phyloP scores from a whole-genome alignment of 2,329 filamentous ascomycete species.

The Pseudogymnoascus sp. region DNA sequence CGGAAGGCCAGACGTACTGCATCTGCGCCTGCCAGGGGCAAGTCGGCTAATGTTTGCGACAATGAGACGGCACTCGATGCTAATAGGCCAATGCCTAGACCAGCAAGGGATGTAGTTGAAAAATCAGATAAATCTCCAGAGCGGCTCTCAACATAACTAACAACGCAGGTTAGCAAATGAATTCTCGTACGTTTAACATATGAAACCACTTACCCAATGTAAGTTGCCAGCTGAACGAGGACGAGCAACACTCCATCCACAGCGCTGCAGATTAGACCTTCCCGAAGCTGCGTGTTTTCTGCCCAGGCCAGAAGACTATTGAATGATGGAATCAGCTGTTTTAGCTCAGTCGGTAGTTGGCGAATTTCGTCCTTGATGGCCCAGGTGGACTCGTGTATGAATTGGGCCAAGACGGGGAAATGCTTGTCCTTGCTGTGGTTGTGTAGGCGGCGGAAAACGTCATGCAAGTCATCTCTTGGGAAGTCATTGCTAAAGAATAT shows the following conservation, averaged over 20 bases:
- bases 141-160: neutral
- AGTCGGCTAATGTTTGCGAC: neutral
- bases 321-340: neutral
- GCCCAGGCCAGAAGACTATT: neutral
- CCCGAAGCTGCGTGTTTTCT: neutral
- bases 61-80: neutral
- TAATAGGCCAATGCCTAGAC: neutral
- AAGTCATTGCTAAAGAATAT: neutral
- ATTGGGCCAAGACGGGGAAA: neutral
- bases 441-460: neutral
- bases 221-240: neutral
- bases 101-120: neutral
- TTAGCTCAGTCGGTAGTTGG: neutral
- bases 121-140: constrained; percentile 8
- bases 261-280: neutral
- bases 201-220: neutral
- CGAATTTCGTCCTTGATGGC: neutral
- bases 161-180: neutral
- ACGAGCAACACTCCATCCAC: neutral
- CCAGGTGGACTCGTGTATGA: neutral
- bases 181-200: neutral
- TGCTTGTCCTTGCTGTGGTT: neutral
- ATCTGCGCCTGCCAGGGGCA: neutral
- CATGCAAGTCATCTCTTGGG: neutral
- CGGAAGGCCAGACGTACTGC: neutral